Evolutionary conservation across 495 filamentous ascomycete species (phyloP), one percentile per base, ranked within the genome.

Genomic region (Clavariopsis aquatica): DNA sequence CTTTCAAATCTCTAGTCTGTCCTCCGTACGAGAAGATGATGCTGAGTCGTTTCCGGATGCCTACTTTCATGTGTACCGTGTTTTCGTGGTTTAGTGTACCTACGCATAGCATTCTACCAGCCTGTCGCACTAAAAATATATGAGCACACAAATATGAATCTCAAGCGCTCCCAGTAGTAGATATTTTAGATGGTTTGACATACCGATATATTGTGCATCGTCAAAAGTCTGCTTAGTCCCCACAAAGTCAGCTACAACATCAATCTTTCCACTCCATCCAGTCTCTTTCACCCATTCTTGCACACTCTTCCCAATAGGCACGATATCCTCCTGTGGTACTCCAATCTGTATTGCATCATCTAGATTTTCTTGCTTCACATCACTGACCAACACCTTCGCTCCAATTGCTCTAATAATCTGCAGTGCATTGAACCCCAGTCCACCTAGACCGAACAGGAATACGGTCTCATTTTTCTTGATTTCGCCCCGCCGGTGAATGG

Each of bases 401-500:
- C 57, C 57, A 38, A 60, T 36, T 13, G 24, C 27, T 10, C n/a
- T 49, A 1, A 60, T 51, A 28, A 60, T 34, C 43, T 60, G 57
- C 46, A 60, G 20, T 17, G 57, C 57, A 29, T 60, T 60, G 57
- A 60, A 52, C 8, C 57, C 57, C 22, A 60, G 24, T 26, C 51
- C 51, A 8, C 51, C 51, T 1, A 54, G 29, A 10, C 51, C 51
- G 26, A 54, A 54, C 28, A 54, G 36, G 19, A 54, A 54, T 19
- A 54, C 51, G 2, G 51, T 54, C n/a, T 54, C 51, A 19, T 31
- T 29, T 17, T 5, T 9, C 26, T 54, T 29, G 28, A 54, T 54
- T 27, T 54, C 26, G 7, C 51, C 51, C n/a, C 51, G 5, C n/a
- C 51, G 51, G 22, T 54, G 51, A 22, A 54, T 54, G 27, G 51